phyloP scores from a whole-genome alignment of 768 basidiomycete genomes.

The Lactarius quietus region DNA sequence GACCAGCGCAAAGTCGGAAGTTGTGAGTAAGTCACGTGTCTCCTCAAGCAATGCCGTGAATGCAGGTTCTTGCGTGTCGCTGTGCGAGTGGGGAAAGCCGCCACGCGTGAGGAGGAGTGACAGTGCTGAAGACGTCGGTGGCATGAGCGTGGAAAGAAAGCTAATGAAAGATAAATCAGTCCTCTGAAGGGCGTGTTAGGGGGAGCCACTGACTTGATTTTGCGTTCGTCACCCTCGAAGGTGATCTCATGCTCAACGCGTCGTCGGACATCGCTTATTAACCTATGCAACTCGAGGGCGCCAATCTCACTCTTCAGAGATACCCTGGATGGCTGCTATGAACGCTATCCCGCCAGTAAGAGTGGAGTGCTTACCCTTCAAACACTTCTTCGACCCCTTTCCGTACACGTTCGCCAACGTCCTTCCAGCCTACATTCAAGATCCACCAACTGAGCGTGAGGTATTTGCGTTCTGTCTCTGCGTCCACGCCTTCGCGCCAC shows the following conservation, averaged over 20 bases:
- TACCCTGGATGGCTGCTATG: conserved; percentile 48
- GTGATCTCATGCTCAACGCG: conserved; percentile 71
- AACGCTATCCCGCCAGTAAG: background rate
- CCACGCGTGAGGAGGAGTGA: conserved; percentile 68
- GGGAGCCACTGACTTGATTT: conserved; percentile 45
- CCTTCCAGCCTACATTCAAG: conserved; percentile 87
- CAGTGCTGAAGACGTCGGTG: conserved; percentile 66
- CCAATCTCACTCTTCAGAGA: conserved; percentile 77
- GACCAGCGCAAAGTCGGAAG: conserved; percentile 66
- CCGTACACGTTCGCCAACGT: conserved; percentile 68
- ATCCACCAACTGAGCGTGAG: conserved; percentile 93
- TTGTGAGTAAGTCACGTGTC: conserved; percentile 57
- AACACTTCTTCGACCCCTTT: conserved; percentile 79
- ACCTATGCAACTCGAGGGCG: conserved; percentile 59
- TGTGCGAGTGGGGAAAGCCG: conserved; percentile 41
- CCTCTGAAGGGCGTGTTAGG: conserved; percentile 3
- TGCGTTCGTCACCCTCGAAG: conserved; percentile 54
- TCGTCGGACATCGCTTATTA: conserved; percentile 70
- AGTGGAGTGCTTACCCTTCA: conserved; percentile 55
- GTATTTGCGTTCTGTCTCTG: conserved; percentile 74
- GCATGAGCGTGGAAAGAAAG: conserved; percentile 71
- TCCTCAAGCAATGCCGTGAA: conserved; percentile 68
- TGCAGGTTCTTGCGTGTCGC: conserved; percentile 41
- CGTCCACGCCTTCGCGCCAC: conserved; percentile 40
- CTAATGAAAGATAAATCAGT: conserved; percentile 35